Evolutionary conservation across 371 early-diverging fungal genomes (phyloP), one percentile per base, ranked within the genome.

Genomic region (Circinella umbellata): DNA sequence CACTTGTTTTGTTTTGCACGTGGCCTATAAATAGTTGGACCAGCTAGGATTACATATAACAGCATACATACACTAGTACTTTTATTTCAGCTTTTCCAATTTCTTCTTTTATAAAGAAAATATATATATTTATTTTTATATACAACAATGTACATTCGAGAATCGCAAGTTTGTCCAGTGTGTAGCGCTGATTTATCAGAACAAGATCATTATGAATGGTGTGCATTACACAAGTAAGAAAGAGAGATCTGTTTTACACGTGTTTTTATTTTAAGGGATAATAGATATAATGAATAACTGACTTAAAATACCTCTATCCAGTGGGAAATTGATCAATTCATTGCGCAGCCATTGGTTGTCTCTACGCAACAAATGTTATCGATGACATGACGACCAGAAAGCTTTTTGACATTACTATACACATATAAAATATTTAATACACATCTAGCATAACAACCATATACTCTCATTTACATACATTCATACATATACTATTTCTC

Each of bases 151-250:
- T 7, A 57, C 14, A 27, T 34, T 34, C 57, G 34, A 18, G 57
- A 0, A 34, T 57, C 35, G 57, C 57, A 27, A 1, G 36, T 70
- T 15, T 70, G 71, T 48, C 75, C 71, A 7, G 47, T 74, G 38
- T 74, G 71, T 57, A 68, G 69, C 71, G 75, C 71, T 55, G 62
- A 74, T 69, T 63, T 71, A 54, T 48, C 37, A 8, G 35, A 51
- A 59, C 55, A 35, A 17, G 69, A 69, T 39, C 69, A 75, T 66
- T 66, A 75, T 54, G 66, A 61, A 46, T 75, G 72, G 75, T 75
- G 75, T 59, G 75, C 65, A n/a, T 63, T 74, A 53, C 75, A 74
- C 68, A 71, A 74, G 75, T 71, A 74, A 68, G 34, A 1, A 71
- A 74, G 75, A 69, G 71, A 68, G 34, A 10, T 57, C 35, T 57